Conservation (phyloP, 78 protist species). For the Dictyostelium firmibasis region DNA sequence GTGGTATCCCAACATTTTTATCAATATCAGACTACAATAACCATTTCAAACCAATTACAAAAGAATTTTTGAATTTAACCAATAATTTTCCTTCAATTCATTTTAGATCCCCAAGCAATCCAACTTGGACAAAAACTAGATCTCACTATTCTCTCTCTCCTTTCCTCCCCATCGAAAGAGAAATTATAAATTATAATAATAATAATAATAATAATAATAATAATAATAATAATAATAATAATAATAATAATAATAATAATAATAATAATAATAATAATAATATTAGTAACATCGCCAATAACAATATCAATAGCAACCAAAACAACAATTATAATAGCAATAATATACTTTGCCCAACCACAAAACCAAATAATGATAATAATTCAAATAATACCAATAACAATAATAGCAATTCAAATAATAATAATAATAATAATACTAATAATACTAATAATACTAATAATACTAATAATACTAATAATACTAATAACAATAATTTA, state of each 20-base stretch:
- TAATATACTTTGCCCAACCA: neutral
- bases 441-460: neutral
- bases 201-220: neutral
- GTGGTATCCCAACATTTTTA: neutral
- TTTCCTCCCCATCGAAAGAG: conserved; percentile 58
- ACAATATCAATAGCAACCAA: neutral
- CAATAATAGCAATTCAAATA: no score
- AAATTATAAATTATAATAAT: neutral
- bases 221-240: conserved; percentile 5
- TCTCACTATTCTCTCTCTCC: conserved; percentile 50
- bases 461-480: neutral
- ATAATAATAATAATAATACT: no score
- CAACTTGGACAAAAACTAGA: conserved; percentile 35
- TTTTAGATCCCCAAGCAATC: neutral
- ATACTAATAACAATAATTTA: no score
- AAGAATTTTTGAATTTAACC: conserved; percentile 8
- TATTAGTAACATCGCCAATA: neutral
- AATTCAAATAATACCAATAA: neutral
- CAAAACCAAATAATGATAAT: neutral
- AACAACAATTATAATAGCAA: neutral
- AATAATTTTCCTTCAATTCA: conserved; percentile 21
- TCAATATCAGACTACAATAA: neutral
- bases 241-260: conserved; percentile 15
- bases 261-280: conserved; percentile 2
- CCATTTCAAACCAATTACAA: conserved; percentile 47